Conservation (phyloP, 1,284 basidiomycete genomes). For the Puccinia novopanici region DNA sequence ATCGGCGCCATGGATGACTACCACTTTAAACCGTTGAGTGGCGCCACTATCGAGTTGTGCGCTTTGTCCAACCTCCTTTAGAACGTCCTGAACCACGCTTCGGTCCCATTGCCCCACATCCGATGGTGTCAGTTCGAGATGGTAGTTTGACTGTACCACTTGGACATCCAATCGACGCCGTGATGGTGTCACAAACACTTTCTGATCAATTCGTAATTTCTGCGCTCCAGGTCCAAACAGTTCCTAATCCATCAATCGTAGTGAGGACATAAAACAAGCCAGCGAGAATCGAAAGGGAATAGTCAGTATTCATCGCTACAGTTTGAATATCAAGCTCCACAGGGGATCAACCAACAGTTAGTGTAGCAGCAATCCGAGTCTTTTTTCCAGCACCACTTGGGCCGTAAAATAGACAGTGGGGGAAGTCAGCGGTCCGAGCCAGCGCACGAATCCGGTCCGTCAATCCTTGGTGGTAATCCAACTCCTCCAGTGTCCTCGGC, state of each 20-base stretch:
- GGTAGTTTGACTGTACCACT: constrained; percentile 93
- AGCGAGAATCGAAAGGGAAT: constrained; percentile 34
- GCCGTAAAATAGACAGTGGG: constrained; percentile 96
- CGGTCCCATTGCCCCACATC: constrained; percentile 96
- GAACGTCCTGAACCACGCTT: constrained; percentile 90
- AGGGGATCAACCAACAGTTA: constrained; percentile 25
- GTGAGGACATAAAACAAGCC: constrained; percentile 55
- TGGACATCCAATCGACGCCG: constrained; percentile 95
- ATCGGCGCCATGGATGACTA: constrained; percentile 97
- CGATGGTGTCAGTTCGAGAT: constrained; percentile 96
- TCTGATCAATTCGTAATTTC: constrained; percentile 97
- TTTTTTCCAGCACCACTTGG: constrained; percentile 98
- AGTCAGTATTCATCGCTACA: neutral
- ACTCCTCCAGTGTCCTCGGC: constrained; percentile 31
- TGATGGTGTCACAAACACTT: constrained; percentile 91
- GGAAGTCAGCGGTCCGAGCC: constrained; percentile 75
- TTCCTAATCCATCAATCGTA: constrained; percentile 73
- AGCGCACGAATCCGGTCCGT: constrained; percentile 55
- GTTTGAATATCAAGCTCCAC: neutral
- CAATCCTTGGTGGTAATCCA: constrained; percentile 37
- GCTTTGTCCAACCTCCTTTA: constrained; percentile 98
- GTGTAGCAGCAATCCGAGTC: constrained; percentile 73
- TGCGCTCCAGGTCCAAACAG: constrained; percentile 90
- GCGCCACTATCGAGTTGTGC: constrained; percentile 96
- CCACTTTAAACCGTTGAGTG: constrained; percentile 97